These are phyloP conservation scores for Erysimum cheiri DNA, from an alignment of 441 rosid genomes.

Conservation along the genomic window DNA sequence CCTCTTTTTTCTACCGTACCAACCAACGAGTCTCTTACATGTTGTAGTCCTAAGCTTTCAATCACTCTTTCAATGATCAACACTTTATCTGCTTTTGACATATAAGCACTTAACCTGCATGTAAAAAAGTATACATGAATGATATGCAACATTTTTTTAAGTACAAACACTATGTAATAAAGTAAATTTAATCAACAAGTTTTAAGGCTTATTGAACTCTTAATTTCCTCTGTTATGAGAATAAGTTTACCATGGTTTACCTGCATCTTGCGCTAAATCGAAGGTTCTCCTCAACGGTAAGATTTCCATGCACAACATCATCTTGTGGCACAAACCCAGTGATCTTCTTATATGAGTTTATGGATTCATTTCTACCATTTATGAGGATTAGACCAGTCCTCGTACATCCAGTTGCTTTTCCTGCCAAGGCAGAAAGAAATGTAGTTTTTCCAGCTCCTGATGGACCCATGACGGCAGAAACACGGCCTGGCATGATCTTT, in stretches of 20 bases:
- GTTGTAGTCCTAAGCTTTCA: conserved; percentile 70
- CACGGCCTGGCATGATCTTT: conserved; percentile 68
- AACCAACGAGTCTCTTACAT: conserved; percentile 68
- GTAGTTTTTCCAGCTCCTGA: conserved; percentile 83
- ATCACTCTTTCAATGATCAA: conserved; percentile 75
- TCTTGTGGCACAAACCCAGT: conserved; percentile 83
- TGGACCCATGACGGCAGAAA: conserved; percentile 82
- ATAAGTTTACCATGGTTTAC: conserved; percentile 37
- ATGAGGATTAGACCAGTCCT: conserved; percentile 61
- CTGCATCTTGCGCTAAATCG: conserved; percentile 75
- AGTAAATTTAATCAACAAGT: neutral
- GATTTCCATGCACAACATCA: conserved; percentile 77
- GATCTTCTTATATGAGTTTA: conserved; percentile 65
- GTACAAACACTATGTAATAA: neutral
- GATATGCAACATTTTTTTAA: conserved; percentile 7
- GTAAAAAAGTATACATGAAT: neutral
- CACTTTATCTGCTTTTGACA: conserved; percentile 73
- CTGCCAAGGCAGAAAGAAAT: conserved; percentile 71
- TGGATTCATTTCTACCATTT: conserved; percentile 65
- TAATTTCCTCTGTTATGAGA: neutral
- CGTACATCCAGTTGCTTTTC: conserved; percentile 64
- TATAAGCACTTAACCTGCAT: conserved; percentile 59
- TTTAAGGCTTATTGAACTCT: neutral
- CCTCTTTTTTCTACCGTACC: conserved; percentile 77
- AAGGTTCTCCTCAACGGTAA: conserved; percentile 76